Conservation (phyloP, 1,284 basidiomycete genomes). For the Neonothopanus nambi region DNA sequence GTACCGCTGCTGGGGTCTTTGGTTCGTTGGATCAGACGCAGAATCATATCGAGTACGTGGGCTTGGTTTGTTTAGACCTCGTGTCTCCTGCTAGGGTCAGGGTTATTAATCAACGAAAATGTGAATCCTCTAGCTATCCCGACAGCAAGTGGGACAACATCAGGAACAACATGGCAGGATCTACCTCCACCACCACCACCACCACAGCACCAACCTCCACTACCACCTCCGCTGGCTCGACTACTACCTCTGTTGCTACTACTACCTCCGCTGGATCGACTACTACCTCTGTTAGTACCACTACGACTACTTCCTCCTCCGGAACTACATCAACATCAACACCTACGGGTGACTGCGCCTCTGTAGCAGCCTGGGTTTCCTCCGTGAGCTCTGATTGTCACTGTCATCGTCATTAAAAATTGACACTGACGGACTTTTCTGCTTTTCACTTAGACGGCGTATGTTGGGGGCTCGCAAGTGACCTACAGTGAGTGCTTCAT, state of each 20-base stretch:
- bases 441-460: slow-evolving; percentile 36
- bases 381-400: slow-evolving; percentile 27
- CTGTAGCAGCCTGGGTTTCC: slow-evolving; percentile 51
- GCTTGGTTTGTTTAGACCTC: too few relatives aligned
- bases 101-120: too few relatives aligned
- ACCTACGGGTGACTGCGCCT: slow-evolving; percentile 33
- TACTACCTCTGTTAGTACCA: too few relatives aligned
- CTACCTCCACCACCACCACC: slow-evolving; percentile 25
- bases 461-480: slow-evolving; percentile 49
- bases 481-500: slow-evolving; percentile 43
- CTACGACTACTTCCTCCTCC: slow-evolving; percentile 22
- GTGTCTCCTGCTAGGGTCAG: neutral
- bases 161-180: slow-evolving; percentile 57
- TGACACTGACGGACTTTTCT: too few relatives aligned
- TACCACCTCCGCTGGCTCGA: slow-evolving; percentile 24
- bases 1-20: slow-evolving; percentile 43
- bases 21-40: slow-evolving; percentile 59
- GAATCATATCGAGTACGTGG: slow-evolving; percentile 69
- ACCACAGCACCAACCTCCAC: slow-evolving; percentile 24
- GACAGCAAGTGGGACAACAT: slow-evolving; percentile 72
- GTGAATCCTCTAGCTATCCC: slow-evolving; percentile 45
- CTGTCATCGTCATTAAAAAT: neutral
- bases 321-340: slow-evolving; percentile 19
- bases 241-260: slow-evolving; percentile 11
- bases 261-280: neutral